phyloP scores from a whole-genome alignment of 352 stramenopile species.

The Pythium insidiosum region DNA sequence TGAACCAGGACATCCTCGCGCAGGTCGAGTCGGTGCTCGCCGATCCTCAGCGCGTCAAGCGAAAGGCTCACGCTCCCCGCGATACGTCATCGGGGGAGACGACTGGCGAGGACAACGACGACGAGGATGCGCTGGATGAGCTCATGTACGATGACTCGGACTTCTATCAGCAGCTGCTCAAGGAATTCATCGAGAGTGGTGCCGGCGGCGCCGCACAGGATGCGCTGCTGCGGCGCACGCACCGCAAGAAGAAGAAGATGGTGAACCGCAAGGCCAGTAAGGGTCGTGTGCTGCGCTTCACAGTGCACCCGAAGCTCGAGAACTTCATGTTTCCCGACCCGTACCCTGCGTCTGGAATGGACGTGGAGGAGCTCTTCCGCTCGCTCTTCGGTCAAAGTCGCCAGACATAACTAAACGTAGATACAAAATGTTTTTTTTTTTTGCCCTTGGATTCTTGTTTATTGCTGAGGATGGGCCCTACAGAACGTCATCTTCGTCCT shows the following conservation, averaged over 20 bases:
- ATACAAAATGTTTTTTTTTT: constrained; percentile 11
- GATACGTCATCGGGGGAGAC: constrained; percentile 21
- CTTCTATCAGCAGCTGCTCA: constrained; percentile 85
- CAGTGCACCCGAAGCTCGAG: constrained; percentile 81
- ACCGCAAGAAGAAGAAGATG: constrained; percentile 81
- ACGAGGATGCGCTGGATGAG: constrained; percentile 59
- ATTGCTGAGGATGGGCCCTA: constrained; percentile 18
- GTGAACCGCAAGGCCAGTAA: constrained; percentile 88
- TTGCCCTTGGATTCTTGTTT: constrained; percentile 1
- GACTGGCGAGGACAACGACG: constrained; percentile 21
- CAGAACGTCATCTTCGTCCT: constrained; percentile 84
- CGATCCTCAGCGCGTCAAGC: constrained; percentile 73
- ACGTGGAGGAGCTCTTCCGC: constrained; percentile 79
- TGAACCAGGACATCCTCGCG: constrained; percentile 81
- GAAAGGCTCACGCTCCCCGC: constrained; percentile 64
- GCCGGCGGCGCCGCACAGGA: constrained; percentile 38
- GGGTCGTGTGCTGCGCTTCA: constrained; percentile 75
- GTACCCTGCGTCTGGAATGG: constrained; percentile 66
- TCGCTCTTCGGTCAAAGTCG: constrained; percentile 72
- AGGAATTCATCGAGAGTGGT: constrained; percentile 83
- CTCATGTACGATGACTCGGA: constrained; percentile 85
- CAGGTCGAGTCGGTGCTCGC: constrained; percentile 82
- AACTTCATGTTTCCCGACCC: constrained; percentile 89
- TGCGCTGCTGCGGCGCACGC: constrained; percentile 37
- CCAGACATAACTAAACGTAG: constrained; percentile 22